Base-by-base conservation (phyloP, 495 filamentous ascomycete species). In the Hypoxylon subgilvum region DNA sequence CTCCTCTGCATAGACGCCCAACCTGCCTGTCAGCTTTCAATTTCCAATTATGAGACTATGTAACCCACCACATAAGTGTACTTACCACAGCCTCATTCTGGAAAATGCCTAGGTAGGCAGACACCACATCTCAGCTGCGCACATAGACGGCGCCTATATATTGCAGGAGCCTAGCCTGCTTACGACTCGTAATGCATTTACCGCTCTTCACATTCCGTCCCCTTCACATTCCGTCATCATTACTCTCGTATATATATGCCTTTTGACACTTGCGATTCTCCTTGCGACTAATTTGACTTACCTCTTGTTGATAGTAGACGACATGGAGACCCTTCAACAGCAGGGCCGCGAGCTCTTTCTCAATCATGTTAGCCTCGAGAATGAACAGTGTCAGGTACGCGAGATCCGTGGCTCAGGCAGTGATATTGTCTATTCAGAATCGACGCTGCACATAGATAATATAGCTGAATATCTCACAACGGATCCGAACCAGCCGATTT, bases 281-380 rank as follows among this genome's bases (percentile, higher is more conserved):
- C n/a, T n/a, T n/a, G n/a, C n/a, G n/a, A n/a, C n/a, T 27, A 27
- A 27, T 4, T 8, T 8, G 4, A 27, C 49, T 4, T 18, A 14
- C 23, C 19, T 14, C 13, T 21, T 27, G 30, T 6, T 8, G 10
- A 3, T 1, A 41, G 17, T 22, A 21, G 18, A n/a, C 0, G 16
- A 35, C 0, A 61, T 61, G 49, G 30, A 53, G 3, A 12, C 4
- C 23, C 27, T 61, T 25, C 48, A 23, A 36, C 27, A n/a, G 16
- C 3, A 36, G 4, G 38, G 14, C n/a, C 41, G 41, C 13, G 6
- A 44, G 1, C 4, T 6, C 1, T 53, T 48, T n/a, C 42, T 53
- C 18, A 18, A 16, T 12, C 6, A 6, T 3, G 12, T 48, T 6
- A 0, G 21, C 1, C 21, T 18, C 18, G 4, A 6, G 1, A 22